Base-by-base conservation (phyloP, 441 rosid species). In the Populus hybrid region DNA sequence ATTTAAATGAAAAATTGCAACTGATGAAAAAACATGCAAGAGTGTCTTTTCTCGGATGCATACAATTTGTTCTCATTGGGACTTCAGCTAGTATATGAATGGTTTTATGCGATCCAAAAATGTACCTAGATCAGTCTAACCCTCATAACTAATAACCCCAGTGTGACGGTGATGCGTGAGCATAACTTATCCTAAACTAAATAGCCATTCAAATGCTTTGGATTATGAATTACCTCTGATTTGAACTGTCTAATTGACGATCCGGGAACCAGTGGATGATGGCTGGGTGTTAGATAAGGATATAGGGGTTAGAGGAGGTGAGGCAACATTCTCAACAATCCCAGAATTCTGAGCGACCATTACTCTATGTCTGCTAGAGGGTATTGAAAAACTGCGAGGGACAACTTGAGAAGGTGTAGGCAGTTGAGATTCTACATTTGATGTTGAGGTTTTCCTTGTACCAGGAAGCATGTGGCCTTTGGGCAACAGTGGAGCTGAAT, bases 371-470 rank as follows among this genome's bases (percentile, higher is more conserved):
- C 87, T 76, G 72, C 88, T 86, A 11, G 98, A 90, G 67, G 98
- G 99, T 85, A 89, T 95, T 79, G 98, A 95, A 86, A 83, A 92
- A 84, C 99, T 89, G 69, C 99, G 87, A 30, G 95, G 82, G 73
- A 94, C 82, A n/a, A 79, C 82, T 68, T 85, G 73, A 8, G 97
- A 94, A 32, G 99, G 97, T 71, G 83, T 73, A 0, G 99, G 98
- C 80, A 97, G 92, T 7, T 90, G 99, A 40, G 97, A 83, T 24
- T 94, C 90, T 23, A 74, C 86, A 36, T 83, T 84, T 63, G 88
- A 79, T 42, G 85, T 77, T 40, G 73, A 57, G 1, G 87, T 80
- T 74, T 73, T 86, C 69, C 77, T 79, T 57, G 85, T 72, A 26
- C 71, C 57, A 66, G 85, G 79, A 80, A 42, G 78, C 70, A 89